phyloP scores from a whole-genome alignment of 805 yeast species.

The Lipomyces kockii region DNA sequence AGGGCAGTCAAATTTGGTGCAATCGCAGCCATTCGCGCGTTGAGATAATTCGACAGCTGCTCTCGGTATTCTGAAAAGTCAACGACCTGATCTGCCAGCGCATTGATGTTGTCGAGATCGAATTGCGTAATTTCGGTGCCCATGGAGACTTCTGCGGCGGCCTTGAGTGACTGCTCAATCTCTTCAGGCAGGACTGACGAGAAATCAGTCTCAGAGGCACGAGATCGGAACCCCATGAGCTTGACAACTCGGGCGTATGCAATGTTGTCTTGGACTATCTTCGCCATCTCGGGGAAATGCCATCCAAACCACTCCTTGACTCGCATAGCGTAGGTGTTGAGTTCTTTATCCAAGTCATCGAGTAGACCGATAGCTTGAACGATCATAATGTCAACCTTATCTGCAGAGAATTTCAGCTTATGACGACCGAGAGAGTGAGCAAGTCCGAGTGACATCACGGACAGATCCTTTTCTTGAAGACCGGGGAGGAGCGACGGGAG shows the following conservation, averaged over 20 bases:
- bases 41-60: slow-evolving; percentile 87
- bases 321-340: slow-evolving; percentile 98
- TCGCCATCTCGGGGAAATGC: slow-evolving; percentile 99
- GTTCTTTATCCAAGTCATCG: slow-evolving; percentile 96
- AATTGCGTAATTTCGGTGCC: slow-evolving; percentile 97
- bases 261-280: slow-evolving; percentile 92
- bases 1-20: slow-evolving; percentile 96
- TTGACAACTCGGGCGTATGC: slow-evolving; percentile 94
- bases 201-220: slow-evolving; percentile 88
- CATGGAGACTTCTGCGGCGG: slow-evolving; percentile 99
- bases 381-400: slow-evolving; percentile 98
- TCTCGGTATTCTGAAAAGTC: slow-evolving; percentile 96
- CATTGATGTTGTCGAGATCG: slow-evolving; percentile 84
- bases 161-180: slow-evolving; percentile 84
- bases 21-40: slow-evolving; percentile 96
- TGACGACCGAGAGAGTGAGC: slow-evolving; percentile 99
- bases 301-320: slow-evolving; percentile 99
- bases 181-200: slow-evolving; percentile 92
- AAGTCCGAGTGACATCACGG: slow-evolving; percentile 96
- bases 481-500: slow-evolving; percentile 95
- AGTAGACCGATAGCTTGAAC: slow-evolving; percentile 97
- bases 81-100: slow-evolving; percentile 93
- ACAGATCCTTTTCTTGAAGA: slow-evolving; percentile 76
- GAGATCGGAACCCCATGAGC: slow-evolving; percentile 91
- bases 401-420: slow-evolving; percentile 95